A percentile compares a stretch with the other conserved stretches of the same genome.
Evolutionary conservation across 2,329 filamentous ascomycete genomes (phyloP).

Genomic region (Claviceps pusilla): DNA sequence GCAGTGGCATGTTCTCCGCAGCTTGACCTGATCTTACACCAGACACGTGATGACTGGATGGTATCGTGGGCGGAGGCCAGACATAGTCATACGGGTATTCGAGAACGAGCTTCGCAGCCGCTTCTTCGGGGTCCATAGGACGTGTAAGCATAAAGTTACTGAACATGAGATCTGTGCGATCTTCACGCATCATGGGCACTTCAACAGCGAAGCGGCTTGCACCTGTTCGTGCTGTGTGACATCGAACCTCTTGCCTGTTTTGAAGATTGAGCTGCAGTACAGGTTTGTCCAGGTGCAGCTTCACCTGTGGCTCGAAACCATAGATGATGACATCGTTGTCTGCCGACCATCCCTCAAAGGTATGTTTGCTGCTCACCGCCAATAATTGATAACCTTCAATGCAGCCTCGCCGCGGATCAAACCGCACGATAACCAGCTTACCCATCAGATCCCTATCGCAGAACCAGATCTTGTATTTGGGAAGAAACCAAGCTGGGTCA

Average conservation of each 20-base stretch:
- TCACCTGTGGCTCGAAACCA: constrained; percentile 54
- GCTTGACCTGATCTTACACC: constrained; percentile 16
- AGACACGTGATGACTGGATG: constrained; percentile 39
- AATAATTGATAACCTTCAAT: constrained; percentile 72
- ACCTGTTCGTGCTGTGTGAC: constrained; percentile 10
- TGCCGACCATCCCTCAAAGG: constrained; percentile 48
- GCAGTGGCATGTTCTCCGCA: constrained; percentile 13
- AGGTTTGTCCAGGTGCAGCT: constrained; percentile 60
- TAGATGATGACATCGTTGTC: constrained; percentile 54
- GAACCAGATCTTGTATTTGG: constrained; percentile 74
- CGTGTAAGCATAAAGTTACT: constrained; percentile 55
- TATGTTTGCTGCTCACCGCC: constrained; percentile 42
- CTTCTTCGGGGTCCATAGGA: constrained; percentile 23
- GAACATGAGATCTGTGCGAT: constrained; percentile 35
- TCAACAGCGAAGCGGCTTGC: constrained; percentile 31
- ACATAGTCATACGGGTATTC: constrained; percentile 36
- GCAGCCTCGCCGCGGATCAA: constrained; percentile 54
- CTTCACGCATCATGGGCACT: constrained; percentile 36
- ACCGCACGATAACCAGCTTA: constrained; percentile 61
- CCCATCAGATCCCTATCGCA: constrained; percentile 59
- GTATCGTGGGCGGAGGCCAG: constrained; percentile 65
- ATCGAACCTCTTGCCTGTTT: constrained; percentile 10
- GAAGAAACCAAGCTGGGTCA: constrained; percentile 72
- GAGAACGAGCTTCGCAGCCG: constrained; percentile 15
- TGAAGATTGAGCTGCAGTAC: constrained; percentile 40